Evolutionary conservation across 192 early-diverging fungal species (phyloP).

Genomic region (Entrophospora sp.): DNA sequence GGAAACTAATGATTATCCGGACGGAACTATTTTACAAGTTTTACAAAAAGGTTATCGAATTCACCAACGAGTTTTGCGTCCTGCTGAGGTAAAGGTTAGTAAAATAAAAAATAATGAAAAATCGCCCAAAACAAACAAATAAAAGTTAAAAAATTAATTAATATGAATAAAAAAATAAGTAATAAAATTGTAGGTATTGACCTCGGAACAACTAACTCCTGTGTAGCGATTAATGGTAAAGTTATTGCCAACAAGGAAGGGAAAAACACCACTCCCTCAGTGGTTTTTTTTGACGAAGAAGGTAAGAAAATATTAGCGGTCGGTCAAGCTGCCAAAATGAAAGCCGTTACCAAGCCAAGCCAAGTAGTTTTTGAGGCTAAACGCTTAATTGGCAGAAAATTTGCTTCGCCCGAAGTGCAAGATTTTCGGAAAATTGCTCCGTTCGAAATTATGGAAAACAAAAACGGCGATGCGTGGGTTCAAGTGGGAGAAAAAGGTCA

Average conservation of each 20-base stretch:
- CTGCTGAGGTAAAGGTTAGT: not conserved
- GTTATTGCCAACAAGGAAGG: conserved; percentile 91
- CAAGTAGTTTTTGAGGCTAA: conserved; percentile 95
- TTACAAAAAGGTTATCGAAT: not conserved
- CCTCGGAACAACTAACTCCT: conserved; percentile 92
- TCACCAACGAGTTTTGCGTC: not conserved
- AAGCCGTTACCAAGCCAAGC: conserved; percentile 93
- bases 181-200: conserved; percentile 84
- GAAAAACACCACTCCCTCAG: conserved; percentile 70
- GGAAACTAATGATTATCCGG: not conserved
- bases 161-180: not conserved
- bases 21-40: not conserved
- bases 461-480: conserved; percentile 94
- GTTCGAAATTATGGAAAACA: conserved; percentile 87
- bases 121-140: no score
- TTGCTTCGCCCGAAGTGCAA: conserved; percentile 76
- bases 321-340: conserved; percentile 90
- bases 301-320: conserved; percentile 92
- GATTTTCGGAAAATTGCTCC: conserved; percentile 79
- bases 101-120: not conserved
- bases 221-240: conserved; percentile 66
- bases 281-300: conserved; percentile 84
- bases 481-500: conserved; percentile 87
- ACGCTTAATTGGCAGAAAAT: conserved; percentile 90
- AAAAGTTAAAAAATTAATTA: conserved; percentile 1